Evolutionary conservation across 2,329 filamentous ascomycete species (phyloP).

Genomic region (Didymosphaeria variabile): DNA sequence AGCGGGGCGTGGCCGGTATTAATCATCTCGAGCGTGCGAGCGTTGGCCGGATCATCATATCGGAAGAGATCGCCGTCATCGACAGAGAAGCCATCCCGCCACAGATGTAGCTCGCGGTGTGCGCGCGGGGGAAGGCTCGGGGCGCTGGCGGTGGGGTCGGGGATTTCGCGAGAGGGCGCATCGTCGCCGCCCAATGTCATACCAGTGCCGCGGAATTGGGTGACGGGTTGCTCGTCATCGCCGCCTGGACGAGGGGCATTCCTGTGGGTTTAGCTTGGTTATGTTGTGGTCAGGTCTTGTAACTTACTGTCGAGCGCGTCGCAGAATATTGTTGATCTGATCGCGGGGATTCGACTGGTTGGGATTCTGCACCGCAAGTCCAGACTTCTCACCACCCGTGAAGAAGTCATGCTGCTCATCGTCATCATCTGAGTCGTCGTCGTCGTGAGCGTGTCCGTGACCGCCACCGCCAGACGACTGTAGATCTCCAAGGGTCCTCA

Average conservation of each 20-base stretch:
- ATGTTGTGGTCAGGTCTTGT: not conserved
- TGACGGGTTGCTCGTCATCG: conserved; percentile 60
- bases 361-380: conserved; percentile 72
- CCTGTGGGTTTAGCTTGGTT: conserved; percentile 52
- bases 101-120: conserved; percentile 77
- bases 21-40: conserved; percentile 77
- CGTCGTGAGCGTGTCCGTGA: conserved; percentile 57
- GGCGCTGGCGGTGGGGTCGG: conserved; percentile 62
- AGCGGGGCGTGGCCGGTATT: conserved; percentile 78
- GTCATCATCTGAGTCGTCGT: conserved; percentile 65
- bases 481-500: conserved; percentile 57
- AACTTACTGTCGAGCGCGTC: conserved; percentile 56
- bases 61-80: conserved; percentile 81
- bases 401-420: conserved; percentile 74
- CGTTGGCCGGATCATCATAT: conserved; percentile 81
- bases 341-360: conserved; percentile 60
- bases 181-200: conserved; percentile 83
- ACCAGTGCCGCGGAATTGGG: conserved; percentile 74
- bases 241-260: conserved; percentile 68
- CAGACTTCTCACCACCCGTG: conserved; percentile 86
- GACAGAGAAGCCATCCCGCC: conserved; percentile 85
- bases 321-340: conserved; percentile 61
- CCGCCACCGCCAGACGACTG: conserved; percentile 51
- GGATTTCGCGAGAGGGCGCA: conserved; percentile 72
- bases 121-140: conserved; percentile 60